Evolutionary conservation across 306 rosid genomes (phyloP), one percentile per base, ranked within the genome.

Genomic region (Mimosa bimucronata): DNA sequence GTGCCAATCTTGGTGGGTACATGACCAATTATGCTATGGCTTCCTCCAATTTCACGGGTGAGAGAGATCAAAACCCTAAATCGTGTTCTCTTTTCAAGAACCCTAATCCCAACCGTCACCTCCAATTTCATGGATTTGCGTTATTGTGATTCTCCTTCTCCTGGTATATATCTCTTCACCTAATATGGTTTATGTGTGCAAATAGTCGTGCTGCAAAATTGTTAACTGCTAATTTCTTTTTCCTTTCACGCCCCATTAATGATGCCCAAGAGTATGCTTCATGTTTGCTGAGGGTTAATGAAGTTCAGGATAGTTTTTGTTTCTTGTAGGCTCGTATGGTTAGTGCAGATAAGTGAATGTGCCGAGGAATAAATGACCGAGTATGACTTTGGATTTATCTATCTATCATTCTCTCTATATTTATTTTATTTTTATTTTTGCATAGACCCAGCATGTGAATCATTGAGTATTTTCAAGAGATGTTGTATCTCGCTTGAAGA

Each of bases 191-290:
- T 2, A 45, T 13, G 19, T 45, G 5, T 48, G 25, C 10, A 2
- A 41, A 21, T 50, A 77, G 53, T 40, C 55, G 46, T 38, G 74
- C 26, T 30, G 58, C 65, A 84, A 67, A 79, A n/a, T n/a, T n/a
- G n/a, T n/a, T n/a, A n/a, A 44, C 61, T 44, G 53, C 70, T 86
- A 68, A 81, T 52, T 29, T 62, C 25, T 8, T 58, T 53, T 82
- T 65, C 6, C 9, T 70, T 71, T 78, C 42, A 38, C 79, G 48
- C 21, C 5, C n/a, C n/a, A n/a, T n/a, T 38, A 38, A 38, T 69
- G 46, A 77, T 31, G 65, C 62, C 26, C n/a, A 38, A 52, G 40
- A 7, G n/a, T 2, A 48, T 58, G 65, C 2, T 10, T 57, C 41
- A 52, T 31, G 48, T 68, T 29, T 48, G 65, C 73, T 37, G 66